Base-by-base conservation (phyloP, 176 grass and related monocot species). In the Poa pratensis region DNA sequence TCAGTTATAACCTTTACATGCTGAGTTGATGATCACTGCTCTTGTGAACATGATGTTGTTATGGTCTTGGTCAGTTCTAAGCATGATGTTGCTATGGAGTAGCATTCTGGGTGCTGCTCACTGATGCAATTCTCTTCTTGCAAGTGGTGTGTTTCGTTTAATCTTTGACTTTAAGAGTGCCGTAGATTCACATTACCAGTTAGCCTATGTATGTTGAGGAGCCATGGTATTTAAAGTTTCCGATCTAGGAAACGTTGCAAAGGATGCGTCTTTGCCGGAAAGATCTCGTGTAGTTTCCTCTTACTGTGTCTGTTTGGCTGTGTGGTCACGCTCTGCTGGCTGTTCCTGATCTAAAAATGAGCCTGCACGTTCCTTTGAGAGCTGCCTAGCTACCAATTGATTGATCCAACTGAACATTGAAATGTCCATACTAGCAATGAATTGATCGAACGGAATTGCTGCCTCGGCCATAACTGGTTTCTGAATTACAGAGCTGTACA, bases 221-320 rank as follows among this genome's bases (percentile, higher is more conserved):
- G 37, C 4, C 50, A 9, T 69, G 58, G 39, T 4, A 73, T 7
- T 0, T 30, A 49, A 51, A 14, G 40, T 10, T 45, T 22, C 66
- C 12, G 10, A 20, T 55, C 35, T 35, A 8, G 46, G 20, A 27
- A 27, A 7, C 39, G 42, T 5, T 16, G 27, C 24, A 22, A n/a
- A 54, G 37, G 73, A 49, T 55, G 80, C 20, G 17, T 46, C 24
- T 27, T 7, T 10, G 55, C 39, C 37, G 80, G 67, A 78, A 74
- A 83, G 57, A 83, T 74, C 74, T 83, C 72, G 79, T 86, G 52
- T 64, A 16, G 48, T 82, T 86, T 76, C 73, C 83, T 32, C 7
- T 20, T 2, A 20, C 0, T 26, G 84, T 39, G 17, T 52, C 34
- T 18, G 45, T 3, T 3, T 11, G 16, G 43, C 64, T 37, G 37